Percentiles rank a stretch among this genome's conserved stretches.
These are phyloP conservation scores for Vanrija sp. DNA, from an alignment of 1,284 basidiomycete species.

Conservation along the genomic window DNA sequence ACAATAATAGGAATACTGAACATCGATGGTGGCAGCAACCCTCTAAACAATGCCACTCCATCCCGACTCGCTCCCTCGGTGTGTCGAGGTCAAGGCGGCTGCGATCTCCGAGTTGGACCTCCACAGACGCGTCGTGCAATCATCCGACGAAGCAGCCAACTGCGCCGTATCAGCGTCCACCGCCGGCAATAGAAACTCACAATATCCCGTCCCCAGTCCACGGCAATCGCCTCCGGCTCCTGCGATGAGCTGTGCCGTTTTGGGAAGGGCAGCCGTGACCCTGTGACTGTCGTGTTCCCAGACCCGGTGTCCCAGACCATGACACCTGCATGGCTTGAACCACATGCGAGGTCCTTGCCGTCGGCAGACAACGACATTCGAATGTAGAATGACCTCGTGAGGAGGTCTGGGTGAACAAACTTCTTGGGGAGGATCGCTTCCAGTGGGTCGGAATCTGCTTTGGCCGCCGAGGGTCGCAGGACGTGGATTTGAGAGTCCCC, in stretches of 20 bases:
- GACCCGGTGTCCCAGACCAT: conserved; percentile 40
- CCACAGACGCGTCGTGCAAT: conserved; percentile 43
- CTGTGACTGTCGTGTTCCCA: not conserved
- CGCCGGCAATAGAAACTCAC: conserved; percentile 31
- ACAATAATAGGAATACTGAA: not conserved
- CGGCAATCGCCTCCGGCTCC: conserved; percentile 35
- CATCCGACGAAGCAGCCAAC: conserved; percentile 44
- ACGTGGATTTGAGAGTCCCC: conserved; percentile 42
- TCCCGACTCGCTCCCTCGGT: not conserved
- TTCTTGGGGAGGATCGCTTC: conserved; percentile 27
- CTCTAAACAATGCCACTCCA: conserved; percentile 1
- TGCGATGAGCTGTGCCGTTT: not conserved
- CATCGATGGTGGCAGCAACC: not conserved
- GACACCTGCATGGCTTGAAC: conserved; percentile 36
- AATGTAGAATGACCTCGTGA: conserved; percentile 41
- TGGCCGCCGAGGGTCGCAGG: conserved; percentile 30
- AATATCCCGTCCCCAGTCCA: conserved; percentile 47
- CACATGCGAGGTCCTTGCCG: conserved; percentile 40
- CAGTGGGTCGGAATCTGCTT: not conserved
- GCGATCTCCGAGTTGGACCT: conserved; percentile 25
- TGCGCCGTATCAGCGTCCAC: conserved; percentile 7
- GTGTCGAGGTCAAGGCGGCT: too few species aligned
- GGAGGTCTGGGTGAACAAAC: conserved; percentile 40
- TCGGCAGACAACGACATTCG: conserved; percentile 39
- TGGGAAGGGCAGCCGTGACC: not conserved